Conservation (phyloP, 2,329 filamentous ascomycete species). For the Hypoxylon sp. region DNA sequence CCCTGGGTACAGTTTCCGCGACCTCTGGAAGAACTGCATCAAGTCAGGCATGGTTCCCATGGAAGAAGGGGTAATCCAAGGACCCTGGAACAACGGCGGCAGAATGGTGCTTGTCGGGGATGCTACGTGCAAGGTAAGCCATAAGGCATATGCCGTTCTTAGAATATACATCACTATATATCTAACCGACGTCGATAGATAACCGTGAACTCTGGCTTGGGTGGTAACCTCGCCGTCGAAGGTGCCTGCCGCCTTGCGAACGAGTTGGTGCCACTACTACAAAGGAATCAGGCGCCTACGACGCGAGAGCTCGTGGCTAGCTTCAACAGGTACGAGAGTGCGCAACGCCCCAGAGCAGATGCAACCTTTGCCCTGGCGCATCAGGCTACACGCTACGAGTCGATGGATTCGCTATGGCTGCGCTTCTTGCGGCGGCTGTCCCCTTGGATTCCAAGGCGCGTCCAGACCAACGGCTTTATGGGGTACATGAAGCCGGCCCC, state of each 20-base stretch:
- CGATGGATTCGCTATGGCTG: conserved; percentile 32
- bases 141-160: background rate
- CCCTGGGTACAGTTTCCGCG: conserved; percentile 23
- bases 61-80: conserved; percentile 33
- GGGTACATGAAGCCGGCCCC: conserved; percentile 13
- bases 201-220: conserved; percentile 31
- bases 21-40: conserved; percentile 27
- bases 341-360: conserved; percentile 27
- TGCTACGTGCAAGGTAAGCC: conserved; percentile 24
- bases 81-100: conserved; percentile 31
- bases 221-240: conserved; percentile 32
- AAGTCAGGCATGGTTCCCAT: conserved; percentile 31
- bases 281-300: conserved; percentile 1
- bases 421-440: conserved; percentile 6
- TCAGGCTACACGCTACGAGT: conserved; percentile 29
- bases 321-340: conserved; percentile 29
- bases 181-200: conserved; percentile 10
- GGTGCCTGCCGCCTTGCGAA: conserved; percentile 29
- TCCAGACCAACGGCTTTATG: background rate
- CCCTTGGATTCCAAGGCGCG: conserved; percentile 3
- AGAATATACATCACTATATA: background rate
- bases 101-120: conserved; percentile 33
- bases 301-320: conserved; percentile 18
- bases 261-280: conserved; percentile 20
- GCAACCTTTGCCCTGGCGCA: conserved; percentile 11